Base-by-base conservation (phyloP, 1,284 basidiomycete species). In the Sporisorium sorghi region DNA sequence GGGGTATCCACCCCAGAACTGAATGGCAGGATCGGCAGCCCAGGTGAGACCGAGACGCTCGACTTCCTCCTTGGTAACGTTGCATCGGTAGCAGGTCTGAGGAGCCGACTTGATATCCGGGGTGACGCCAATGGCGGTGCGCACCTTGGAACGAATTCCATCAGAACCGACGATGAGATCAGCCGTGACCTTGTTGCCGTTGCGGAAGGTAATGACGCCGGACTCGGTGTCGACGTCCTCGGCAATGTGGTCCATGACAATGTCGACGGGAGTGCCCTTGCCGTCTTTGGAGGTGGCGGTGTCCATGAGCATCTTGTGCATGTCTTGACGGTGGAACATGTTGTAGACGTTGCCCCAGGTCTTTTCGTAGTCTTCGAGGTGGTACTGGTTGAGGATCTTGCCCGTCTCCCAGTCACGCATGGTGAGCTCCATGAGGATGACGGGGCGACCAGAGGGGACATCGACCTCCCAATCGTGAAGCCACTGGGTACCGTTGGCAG, bases 81-180 rank as follows among this genome's bases (percentile, higher is more conserved):
- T 86, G 81, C 83, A 85, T 53, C 85, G 81, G 76, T 86, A 86
- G 77, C 85, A 85, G 11, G 85, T 85, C 57, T 84, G 84, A 30
- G 79, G 73, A 28, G 85, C 85, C 32, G 81, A 80, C 42, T 69
- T 81, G 59, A 83, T 79, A 14, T 68, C 50, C 7, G 71, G 71
- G 11, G 57, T 63, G 21, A 73, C 65, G 28, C 71, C 60, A 73
- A 76, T 54, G 78, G 84, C 52, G 63, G 68, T 58, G 40, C 76
- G 62, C n/a, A 33, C 48, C 73, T 79, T 83, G 58, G 78, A 79
- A 11, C 83, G 71, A 15, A 85, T 83, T 8, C 90, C 90, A 73
- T 91, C 90, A 0, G 90, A 90, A 19, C 89, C 90, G 37, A 91
- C 84, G 51, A 91, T 86, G n/a, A 91, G 86, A 73, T 91, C 88